phyloP scores from a whole-genome alignment of 1,284 basidiomycete genomes.

The Fistulinella cinereoalba region DNA sequence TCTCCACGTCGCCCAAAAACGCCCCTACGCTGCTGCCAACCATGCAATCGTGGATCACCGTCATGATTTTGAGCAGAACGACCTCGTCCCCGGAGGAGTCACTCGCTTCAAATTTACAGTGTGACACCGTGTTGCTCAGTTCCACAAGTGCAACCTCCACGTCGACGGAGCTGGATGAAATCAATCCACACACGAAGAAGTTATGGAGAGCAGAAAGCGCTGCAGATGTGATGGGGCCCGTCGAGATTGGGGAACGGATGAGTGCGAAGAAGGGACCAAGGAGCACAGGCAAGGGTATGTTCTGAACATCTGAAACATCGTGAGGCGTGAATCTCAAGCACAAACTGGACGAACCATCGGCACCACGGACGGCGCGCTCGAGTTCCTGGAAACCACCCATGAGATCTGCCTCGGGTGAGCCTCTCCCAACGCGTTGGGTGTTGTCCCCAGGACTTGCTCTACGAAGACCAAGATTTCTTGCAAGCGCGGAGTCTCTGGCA shows the following conservation, averaged over 20 bases:
- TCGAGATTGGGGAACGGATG: slow-evolving; percentile 89
- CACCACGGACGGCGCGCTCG: slow-evolving; percentile 69
- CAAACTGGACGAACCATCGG: slow-evolving; percentile 58
- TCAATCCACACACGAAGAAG: slow-evolving; percentile 79
- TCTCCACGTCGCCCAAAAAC: slow-evolving; percentile 84
- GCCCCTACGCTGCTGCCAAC: slow-evolving; percentile 60
- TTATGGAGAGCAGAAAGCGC: slow-evolving; percentile 86
- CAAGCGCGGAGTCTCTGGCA: slow-evolving; percentile 60
- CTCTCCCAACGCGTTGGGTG: slow-evolving; percentile 42
- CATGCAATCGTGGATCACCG: slow-evolving; percentile 85
- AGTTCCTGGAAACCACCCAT: slow-evolving; percentile 90
- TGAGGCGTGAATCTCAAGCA: slow-evolving; percentile 12
- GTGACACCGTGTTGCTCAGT: slow-evolving; percentile 86
- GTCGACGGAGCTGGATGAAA: slow-evolving; percentile 49
- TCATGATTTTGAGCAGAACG: slow-evolving; percentile 88
- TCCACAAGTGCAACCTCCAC: slow-evolving; percentile 74
- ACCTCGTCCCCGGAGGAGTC: slow-evolving; percentile 96
- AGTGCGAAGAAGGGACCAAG: slow-evolving; percentile 92
- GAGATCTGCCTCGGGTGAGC: slow-evolving; percentile 70
- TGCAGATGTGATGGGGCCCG: slow-evolving; percentile 90
- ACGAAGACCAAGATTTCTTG: slow-evolving; percentile 71
- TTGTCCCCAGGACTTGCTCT: slow-evolving; percentile 48
- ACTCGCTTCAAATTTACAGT: slow-evolving; percentile 97
- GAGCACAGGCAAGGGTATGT: slow-evolving; percentile 55
- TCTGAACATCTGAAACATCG: slow-evolving; percentile 51